Evolutionary conservation across 2,329 filamentous ascomycete genomes (phyloP), one percentile per base, ranked within the genome.

Genomic region (Aspergillus quadrilineatus): DNA sequence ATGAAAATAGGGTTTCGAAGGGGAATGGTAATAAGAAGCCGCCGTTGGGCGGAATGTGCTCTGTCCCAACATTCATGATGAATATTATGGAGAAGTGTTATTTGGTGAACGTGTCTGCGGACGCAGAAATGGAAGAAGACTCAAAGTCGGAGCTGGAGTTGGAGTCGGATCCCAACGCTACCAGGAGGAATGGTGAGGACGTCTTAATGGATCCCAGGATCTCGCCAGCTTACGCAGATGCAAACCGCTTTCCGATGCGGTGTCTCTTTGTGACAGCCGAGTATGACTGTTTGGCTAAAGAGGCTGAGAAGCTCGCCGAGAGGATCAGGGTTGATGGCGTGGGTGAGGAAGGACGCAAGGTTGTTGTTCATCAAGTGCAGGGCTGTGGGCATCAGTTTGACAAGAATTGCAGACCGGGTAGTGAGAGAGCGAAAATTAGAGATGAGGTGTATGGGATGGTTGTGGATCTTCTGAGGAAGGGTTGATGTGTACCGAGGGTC

Each of bases 311-410:
- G 7, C 42, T 72, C 17, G 68, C 63, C 0, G 52, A 60, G 6
- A 63, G 50, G 46, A 52, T 69, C 12, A 22, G 36, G 37, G 5
- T 9, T 30, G 12, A 26, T n/a, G 17, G 15, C 10, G 17, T 1
- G 22, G 32, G 14, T 1, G 17, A 44, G 39, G 39, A 34, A 54
- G 57, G 55, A 9, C 59, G 60, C 39, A 34, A 52, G 10, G 60
- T 64, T 2, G 32, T 64, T 10, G 55, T 55, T 56, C 66, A 70
- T 44, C 63, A 66, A 42, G 65, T 72, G 55, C 58, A 70, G 4
- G 64, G 62, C 3, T 68, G 67, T 50, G 65, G 63, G 12, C 74
- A 77, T 64, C 74, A 64, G 3, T 76, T 68, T 63, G 74, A 76
- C 58, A 75, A 76, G 61, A 58, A 64, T 32, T 60, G 59, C 0